Evolutionary conservation across 192 early-diverging fungal species (phyloP).

Genomic region (Coemansia guatemalensis): DNA sequence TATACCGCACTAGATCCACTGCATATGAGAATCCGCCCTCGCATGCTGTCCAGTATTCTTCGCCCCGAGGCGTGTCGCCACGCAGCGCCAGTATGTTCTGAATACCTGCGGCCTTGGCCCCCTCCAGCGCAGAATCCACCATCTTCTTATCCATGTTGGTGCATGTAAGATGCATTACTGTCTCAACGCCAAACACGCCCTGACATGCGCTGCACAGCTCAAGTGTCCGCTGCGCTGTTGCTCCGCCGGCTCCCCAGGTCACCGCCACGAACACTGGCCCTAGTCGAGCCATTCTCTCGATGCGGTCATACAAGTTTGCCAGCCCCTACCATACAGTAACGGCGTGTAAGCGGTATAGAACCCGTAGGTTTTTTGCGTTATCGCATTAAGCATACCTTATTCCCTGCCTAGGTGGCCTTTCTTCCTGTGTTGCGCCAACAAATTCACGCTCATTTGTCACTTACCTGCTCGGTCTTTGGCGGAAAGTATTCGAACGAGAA

Average conservation of each 20-base stretch:
- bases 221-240: conserved; percentile 83
- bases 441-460: not conserved
- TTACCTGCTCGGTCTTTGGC: conserved; percentile 89
- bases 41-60: conserved; percentile 74
- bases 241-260: conserved; percentile 97
- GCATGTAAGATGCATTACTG: conserved; percentile 96
- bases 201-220: conserved; percentile 86
- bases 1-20: conserved; percentile 86
- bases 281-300: conserved; percentile 90
- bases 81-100: conserved; percentile 95
- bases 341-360: not conserved
- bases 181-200: conserved; percentile 87
- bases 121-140: conserved; percentile 79
- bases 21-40: conserved; percentile 76
- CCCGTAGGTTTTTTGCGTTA: not conserved
- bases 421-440: no score
- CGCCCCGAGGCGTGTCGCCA: conserved; percentile 88
- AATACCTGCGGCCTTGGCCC: conserved; percentile 83
- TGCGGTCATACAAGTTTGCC: conserved; percentile 89
- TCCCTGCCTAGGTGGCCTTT: no score
- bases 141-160: conserved; percentile 93
- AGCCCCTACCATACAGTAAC: conserved; percentile 66
- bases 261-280: conserved; percentile 95
- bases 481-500: conserved; percentile 99
- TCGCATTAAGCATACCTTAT: no score